These are phyloP conservation scores for Sonneratia alba DNA, from an alignment of 345 rosid species.

Conservation along the genomic window DNA sequence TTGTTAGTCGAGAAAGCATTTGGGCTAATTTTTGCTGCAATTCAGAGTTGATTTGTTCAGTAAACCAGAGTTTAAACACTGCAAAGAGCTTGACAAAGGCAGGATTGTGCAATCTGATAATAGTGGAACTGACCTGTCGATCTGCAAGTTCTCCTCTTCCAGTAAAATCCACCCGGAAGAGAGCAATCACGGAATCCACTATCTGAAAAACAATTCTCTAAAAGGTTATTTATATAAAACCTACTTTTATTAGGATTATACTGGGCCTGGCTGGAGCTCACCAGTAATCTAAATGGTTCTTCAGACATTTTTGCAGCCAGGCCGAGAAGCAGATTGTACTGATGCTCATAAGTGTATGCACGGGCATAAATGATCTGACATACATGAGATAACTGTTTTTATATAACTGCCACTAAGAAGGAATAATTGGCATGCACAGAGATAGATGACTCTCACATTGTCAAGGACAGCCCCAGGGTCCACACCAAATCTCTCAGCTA, in stretches of 20 bases:
- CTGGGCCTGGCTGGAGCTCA: slow-evolving; percentile 12
- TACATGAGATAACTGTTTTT: not conserved
- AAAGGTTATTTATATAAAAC: slow-evolving; percentile 6
- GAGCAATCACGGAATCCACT: slow-evolving; percentile 77
- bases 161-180: slow-evolving; percentile 76
- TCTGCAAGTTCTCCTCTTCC: slow-evolving; percentile 94
- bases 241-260: not conserved
- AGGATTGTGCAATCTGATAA: not conserved
- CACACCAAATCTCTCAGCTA: slow-evolving; percentile 99
- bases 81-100: not conserved
- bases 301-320: slow-evolving; percentile 93
- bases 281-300: slow-evolving; percentile 81
- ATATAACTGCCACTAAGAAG: not conserved
- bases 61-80: not conserved
- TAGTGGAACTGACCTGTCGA: slow-evolving; percentile 46
- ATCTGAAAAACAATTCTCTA: slow-evolving; percentile 33
- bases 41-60: not conserved
- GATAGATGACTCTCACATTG: slow-evolving; percentile 37
- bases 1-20: slow-evolving; percentile 71
- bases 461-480: slow-evolving; percentile 94
- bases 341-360: slow-evolving; percentile 83
- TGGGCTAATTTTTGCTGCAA: slow-evolving; percentile 91
- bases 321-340: slow-evolving; percentile 79
- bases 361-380: slow-evolving; percentile 83
- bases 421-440: not conserved